Conservation (phyloP, 495 filamentous ascomycete species). For the Darksidea phi region DNA sequence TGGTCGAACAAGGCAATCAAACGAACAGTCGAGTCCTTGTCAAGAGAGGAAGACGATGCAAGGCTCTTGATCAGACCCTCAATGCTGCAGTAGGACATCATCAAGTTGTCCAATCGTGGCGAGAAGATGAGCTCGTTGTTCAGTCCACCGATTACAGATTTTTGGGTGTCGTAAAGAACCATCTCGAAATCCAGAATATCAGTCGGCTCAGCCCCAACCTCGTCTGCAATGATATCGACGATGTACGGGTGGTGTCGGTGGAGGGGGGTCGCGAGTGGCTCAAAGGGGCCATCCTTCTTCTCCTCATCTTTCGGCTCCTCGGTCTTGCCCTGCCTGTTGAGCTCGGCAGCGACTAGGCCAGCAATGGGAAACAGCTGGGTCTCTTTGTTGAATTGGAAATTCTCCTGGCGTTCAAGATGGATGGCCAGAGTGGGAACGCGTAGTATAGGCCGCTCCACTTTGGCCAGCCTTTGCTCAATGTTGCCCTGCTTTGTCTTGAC, state of each 20-base stretch:
- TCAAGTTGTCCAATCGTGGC: conserved; percentile 86
- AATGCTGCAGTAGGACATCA: conserved; percentile 88
- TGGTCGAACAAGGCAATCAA: conserved; percentile 93
- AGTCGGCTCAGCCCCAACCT: conserved; percentile 64
- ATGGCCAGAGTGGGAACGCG: conserved; percentile 91
- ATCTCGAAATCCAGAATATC: conserved; percentile 93
- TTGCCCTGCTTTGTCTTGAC: conserved; percentile 70
- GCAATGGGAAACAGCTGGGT: conserved; percentile 91
- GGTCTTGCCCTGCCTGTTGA: conserved; percentile 66
- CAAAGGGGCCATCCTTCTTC: conserved; percentile 46
- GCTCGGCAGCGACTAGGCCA: conserved; percentile 78
- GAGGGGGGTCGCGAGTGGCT: conserved; percentile 69
- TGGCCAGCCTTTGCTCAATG: conserved; percentile 81
- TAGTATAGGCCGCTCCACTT: conserved; percentile 85
- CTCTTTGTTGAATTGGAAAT: conserved; percentile 94
- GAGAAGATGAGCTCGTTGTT: conserved; percentile 95
- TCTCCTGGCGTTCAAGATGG: conserved; percentile 81
- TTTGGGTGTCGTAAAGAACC: conserved; percentile 92
- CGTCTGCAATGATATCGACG: conserved; percentile 78
- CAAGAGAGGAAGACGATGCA: conserved; percentile 58
- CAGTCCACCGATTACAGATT: conserved; percentile 81
- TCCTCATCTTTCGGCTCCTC: conserved; percentile 51
- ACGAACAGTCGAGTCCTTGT: conserved; percentile 77
- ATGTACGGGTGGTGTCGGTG: conserved; percentile 89
- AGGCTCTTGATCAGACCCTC: conserved; percentile 79